These are phyloP conservation scores for Sporothrix luriei DNA, from an alignment of 2,329 filamentous ascomycete genomes.

Conservation along the genomic window DNA sequence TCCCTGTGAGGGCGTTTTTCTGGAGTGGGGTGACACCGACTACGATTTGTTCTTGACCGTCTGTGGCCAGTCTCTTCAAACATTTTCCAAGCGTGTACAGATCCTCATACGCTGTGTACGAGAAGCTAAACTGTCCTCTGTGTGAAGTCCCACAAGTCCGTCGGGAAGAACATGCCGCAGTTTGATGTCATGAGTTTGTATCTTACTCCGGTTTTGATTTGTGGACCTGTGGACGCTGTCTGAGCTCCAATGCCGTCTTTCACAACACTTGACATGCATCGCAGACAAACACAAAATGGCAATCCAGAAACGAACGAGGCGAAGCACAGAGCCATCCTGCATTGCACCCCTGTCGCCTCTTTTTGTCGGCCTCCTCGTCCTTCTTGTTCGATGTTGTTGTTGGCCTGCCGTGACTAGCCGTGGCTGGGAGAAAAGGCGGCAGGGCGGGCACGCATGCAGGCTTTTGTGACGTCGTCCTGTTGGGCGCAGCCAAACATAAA, in stretches of 20 bases:
- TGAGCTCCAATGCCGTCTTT: too few relatives aligned
- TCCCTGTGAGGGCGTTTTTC: neutral
- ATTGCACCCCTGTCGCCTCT: neutral
- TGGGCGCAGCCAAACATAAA: slow-evolving; percentile 28
- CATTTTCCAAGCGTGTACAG: neutral
- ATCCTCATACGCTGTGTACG: neutral
- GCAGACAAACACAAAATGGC: neutral
- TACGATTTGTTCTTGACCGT: too few relatives aligned
- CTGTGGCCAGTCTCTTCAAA: too few relatives aligned
- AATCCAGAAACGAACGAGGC: slow-evolving; percentile 10
- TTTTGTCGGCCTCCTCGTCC: too few relatives aligned
- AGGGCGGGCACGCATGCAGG: neutral
- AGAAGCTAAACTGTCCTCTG: neutral
- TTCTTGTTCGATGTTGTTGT: neutral
- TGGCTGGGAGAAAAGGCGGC: slow-evolving; percentile 3
- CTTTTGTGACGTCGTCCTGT: slow-evolving; percentile 20
- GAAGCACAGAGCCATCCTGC: slow-evolving; percentile 16
- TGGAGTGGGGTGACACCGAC: neutral
- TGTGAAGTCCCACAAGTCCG: too few relatives aligned
- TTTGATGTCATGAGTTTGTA: too few relatives aligned
- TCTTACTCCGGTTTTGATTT: too few relatives aligned
- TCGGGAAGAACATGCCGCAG: too few relatives aligned
- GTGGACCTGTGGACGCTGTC: too few relatives aligned
- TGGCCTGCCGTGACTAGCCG: slow-evolving; percentile 19
- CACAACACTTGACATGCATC: too few relatives aligned